Evolutionary conservation across 2,329 filamentous ascomycete genomes (phyloP), one percentile per base, ranked within the genome.

Genomic region (Cladosporium sp.): DNA sequence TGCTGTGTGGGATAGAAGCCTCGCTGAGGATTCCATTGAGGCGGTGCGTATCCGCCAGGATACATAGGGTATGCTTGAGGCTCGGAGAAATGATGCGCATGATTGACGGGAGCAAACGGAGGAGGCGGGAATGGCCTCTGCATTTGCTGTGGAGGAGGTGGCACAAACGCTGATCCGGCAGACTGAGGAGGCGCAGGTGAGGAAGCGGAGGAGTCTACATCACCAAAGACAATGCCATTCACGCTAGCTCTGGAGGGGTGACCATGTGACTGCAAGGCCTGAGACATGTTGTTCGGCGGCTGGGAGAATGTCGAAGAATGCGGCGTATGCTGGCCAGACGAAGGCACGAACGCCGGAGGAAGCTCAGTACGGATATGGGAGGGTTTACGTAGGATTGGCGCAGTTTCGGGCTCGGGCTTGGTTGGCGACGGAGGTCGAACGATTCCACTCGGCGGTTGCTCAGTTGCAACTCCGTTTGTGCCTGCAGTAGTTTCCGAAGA

Each of bases 211-310:
- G 74, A 75, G 22, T 74, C 67, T 17, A 69, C 67, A 22, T 72
- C 72, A 40, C 73, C 72, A 62, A 77, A 78, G 20, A 75, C 69
- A 42, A 77, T 72, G 52, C 61, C 65, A 55, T 61, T 60, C 14
- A 60, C 58, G 62, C 69, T 69, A 8, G 66, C 66, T 49, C 69
- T 66, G 28, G 61, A 59, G 5, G 61, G 51, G 51, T 67, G 64
- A 17, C 56, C 57, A 22, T 65, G 58, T 19, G 64, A 47, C 9
- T 62, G 45, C 36, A 56, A 49, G 15, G 61, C 43, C 17, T 51
- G 60, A 28, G 47, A 28, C 36, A 19, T 51, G 59, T 40, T 56
- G n/a, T 49, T 61, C 1, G 47, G 42, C 15, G 61, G 55, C 15
- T 39, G 30, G 38, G 67, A 63, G 17, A 65, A 67, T 2, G 59